These are phyloP conservation scores for Ceratobasidium sp. DNA, from an alignment of 1,284 basidiomycete species.

Conservation along the genomic window DNA sequence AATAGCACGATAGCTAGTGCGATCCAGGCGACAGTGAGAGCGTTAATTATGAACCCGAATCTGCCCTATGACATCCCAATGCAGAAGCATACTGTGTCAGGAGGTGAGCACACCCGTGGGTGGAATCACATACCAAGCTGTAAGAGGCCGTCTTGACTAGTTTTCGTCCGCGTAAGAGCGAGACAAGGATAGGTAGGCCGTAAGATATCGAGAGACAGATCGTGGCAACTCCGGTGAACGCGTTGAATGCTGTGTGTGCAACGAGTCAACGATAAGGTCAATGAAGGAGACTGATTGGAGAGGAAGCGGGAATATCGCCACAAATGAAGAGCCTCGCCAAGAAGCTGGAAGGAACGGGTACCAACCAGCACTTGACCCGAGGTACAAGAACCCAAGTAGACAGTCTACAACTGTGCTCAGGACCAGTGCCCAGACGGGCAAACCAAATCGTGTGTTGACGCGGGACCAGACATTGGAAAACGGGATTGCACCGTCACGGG, in stretches of 20 bases:
- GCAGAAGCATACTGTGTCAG: too few relatives aligned
- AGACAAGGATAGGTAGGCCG: slow-evolving; percentile 57
- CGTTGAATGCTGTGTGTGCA: slow-evolving; percentile 52
- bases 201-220: slow-evolving; percentile 56
- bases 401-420: slow-evolving; percentile 57
- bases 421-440: slow-evolving; percentile 57
- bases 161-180: slow-evolving; percentile 54
- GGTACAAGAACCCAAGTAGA: slow-evolving; percentile 57
- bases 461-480: slow-evolving; percentile 55
- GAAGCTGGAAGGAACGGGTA: not conserved
- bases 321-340: too few relatives aligned
- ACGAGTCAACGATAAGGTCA: not conserved
- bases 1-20: slow-evolving; percentile 58
- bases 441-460: slow-evolving; percentile 56
- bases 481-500: slow-evolving; percentile 59
- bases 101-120: not conserved
- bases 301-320: not conserved
- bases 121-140: slow-evolving; percentile 50
- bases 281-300: too few relatives aligned
- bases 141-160: slow-evolving; percentile 55
- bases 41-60: slow-evolving; percentile 56
- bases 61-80: slow-evolving; percentile 49
- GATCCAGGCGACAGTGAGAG: slow-evolving; percentile 58
- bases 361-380: slow-evolving; percentile 54
- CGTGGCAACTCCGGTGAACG: slow-evolving; percentile 55